A percentile compares a stretch with the other conserved stretches of the same genome.
Evolutionary conservation across 1,139 yeast genomes (phyloP).

Genomic region (Magnusiomyces tetraspermus): DNA sequence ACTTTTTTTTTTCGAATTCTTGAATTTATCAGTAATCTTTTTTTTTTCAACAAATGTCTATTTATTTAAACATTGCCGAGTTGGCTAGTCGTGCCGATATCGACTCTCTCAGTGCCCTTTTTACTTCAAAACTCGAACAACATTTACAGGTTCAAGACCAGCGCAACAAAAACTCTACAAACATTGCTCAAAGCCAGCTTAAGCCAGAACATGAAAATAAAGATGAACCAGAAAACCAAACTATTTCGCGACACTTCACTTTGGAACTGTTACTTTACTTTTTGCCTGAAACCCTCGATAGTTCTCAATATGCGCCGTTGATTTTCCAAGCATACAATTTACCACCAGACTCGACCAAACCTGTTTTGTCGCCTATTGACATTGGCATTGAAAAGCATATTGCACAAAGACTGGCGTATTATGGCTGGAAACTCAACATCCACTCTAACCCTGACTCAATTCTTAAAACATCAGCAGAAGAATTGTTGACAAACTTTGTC

Average conservation of each 20-base stretch:
- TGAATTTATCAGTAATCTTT: no score
- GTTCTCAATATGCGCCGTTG: neutral
- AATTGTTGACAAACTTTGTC: neutral
- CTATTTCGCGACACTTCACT: neutral
- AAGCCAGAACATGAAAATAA: neutral
- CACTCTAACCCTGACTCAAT: neutral
- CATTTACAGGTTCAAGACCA: neutral
- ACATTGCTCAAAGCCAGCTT: neutral
- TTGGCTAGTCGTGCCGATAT: slow-evolving; percentile 3
- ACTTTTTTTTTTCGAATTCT: no score
- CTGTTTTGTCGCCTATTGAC: neutral
- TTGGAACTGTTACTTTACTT: slow-evolving; percentile 2
- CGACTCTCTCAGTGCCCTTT: neutral
- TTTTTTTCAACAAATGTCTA: neutral
- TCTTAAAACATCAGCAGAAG: neutral
- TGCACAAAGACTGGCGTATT: neutral
- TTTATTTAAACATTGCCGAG: neutral
- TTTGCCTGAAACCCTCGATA: slow-evolving; percentile 2
- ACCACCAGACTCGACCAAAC: neutral
- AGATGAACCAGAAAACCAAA: neutral
- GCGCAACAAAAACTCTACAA: no score
- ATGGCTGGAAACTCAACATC: slow-evolving; percentile 3
- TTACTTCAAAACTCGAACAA: neutral
- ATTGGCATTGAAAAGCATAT: neutral
- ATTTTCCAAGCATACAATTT: neutral